These are phyloP conservation scores for Sphaerostilbella broomeana DNA, from an alignment of 2,329 filamentous ascomycete species.

Conservation along the genomic window DNA sequence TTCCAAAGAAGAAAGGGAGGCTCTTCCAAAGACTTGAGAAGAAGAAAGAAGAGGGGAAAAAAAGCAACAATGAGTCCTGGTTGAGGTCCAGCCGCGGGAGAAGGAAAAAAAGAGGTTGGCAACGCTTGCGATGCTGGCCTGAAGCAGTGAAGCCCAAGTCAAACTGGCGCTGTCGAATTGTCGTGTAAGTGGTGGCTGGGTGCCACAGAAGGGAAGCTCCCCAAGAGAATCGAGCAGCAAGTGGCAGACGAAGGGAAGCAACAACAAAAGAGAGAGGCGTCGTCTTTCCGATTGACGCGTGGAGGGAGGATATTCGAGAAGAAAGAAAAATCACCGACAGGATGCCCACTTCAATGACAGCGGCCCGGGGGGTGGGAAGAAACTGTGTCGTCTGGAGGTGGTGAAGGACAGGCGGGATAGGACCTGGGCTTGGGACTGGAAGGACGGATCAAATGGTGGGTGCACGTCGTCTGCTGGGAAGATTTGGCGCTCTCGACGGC, in stretches of 20 bases:
- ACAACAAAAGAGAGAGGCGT: slow-evolving; percentile 6
- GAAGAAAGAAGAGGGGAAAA: background rate
- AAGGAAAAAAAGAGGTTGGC: background rate
- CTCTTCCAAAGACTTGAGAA: background rate
- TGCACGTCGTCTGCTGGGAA: no score
- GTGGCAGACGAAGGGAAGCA: slow-evolving; percentile 5
- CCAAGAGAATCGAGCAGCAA: background rate
- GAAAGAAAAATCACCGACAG: no score
- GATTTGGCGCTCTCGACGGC: slow-evolving; percentile 7
- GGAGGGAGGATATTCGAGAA: no score
- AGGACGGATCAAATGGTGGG: no score
- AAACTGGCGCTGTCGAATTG: slow-evolving; percentile 10
- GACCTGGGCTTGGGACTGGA: no score
- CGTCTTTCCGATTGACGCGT: no score
- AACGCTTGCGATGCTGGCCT: background rate
- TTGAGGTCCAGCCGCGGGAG: slow-evolving; percentile 1
- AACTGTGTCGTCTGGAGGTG: no score
- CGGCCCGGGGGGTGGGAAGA: no score
- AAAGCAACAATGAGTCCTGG: slow-evolving; percentile 6
- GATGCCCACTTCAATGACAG: no score
- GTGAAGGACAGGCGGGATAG: slow-evolving; percentile 4
- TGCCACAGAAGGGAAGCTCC: no score
- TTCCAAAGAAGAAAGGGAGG: no score
- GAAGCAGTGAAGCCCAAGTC: slow-evolving; percentile 1
- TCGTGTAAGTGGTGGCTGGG: slow-evolving; percentile 5